These are phyloP conservation scores for Nadsonia starkeyi-henricii DNA, from an alignment of 1,139 yeast genomes.

Conservation along the genomic window DNA sequence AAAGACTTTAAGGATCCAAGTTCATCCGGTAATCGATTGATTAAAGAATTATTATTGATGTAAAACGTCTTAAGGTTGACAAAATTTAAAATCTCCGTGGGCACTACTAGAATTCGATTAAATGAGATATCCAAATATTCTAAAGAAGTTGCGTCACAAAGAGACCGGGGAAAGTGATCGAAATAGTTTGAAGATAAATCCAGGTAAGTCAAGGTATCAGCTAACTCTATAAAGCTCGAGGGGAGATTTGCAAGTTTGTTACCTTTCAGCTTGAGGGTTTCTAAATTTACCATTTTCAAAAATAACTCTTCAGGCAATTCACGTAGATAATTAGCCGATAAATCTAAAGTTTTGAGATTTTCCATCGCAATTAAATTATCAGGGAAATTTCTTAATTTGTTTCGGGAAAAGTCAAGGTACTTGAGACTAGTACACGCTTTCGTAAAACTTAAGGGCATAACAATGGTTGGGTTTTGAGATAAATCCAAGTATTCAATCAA, in stretches of 20 bases:
- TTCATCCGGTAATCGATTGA: constrained; percentile 40
- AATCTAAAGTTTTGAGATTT: constrained; percentile 52
- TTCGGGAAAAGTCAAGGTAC: constrained; percentile 53
- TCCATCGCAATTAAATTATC: constrained; percentile 55
- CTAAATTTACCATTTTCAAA: constrained; percentile 16
- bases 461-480: constrained; percentile 75
- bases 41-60: constrained; percentile 58
- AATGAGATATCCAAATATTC: constrained; percentile 69
- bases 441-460: constrained; percentile 71
- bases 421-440: constrained; percentile 66
- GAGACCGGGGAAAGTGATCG: constrained; percentile 49
- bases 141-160: constrained; percentile 46
- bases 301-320: constrained; percentile 21
- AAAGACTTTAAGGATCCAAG: constrained; percentile 42
- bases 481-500: constrained; percentile 76
- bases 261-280: constrained; percentile 36
- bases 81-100: constrained; percentile 48
- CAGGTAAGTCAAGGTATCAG: constrained; percentile 23
- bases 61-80: constrained; percentile 51
- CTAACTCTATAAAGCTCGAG: constrained; percentile 38
- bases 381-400: constrained; percentile 67
- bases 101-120: constrained; percentile 50
- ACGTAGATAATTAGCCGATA: constrained; percentile 28
- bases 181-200: constrained; percentile 80
- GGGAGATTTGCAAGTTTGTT: constrained; percentile 64